Evolutionary conservation across 2,329 filamentous ascomycete species (phyloP).

Genomic region (Ascochyta fabae): DNA sequence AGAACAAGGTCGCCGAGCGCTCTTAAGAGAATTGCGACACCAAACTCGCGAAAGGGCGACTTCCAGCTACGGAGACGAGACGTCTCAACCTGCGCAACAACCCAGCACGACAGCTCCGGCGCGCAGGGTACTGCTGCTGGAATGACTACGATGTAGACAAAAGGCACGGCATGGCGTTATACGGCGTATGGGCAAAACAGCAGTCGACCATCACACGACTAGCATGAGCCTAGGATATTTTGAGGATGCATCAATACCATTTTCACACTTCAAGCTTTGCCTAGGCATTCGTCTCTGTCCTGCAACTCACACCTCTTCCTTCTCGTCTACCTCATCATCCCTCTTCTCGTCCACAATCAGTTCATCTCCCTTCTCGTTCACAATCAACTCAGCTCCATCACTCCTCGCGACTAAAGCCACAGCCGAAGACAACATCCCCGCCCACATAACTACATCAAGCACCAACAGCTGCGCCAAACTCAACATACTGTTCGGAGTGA

Average conservation of each 20-base stretch:
- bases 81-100: neutral
- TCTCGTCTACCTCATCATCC: neutral
- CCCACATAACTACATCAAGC: neutral
- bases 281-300: neutral
- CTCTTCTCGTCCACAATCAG: neutral
- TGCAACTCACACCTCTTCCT: neutral
- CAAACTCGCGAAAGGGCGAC: neutral
- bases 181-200: slow-evolving; percentile 16
- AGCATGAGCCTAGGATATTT: slow-evolving; percentile 9
- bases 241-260: slow-evolving; percentile 16
- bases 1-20: slow-evolving; percentile 38
- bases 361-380: neutral
- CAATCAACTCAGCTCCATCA: neutral
- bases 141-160: slow-evolving; percentile 14
- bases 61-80: neutral
- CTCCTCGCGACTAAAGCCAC: neutral
- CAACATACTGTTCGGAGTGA: neutral
- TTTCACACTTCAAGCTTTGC: slow-evolving; percentile 3
- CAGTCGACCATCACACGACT: slow-evolving; percentile 3
- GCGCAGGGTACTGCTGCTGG: slow-evolving; percentile 2
- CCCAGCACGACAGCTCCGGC: neutral
- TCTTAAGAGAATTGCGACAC: slow-evolving; percentile 2
- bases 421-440: neutral
- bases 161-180: slow-evolving; percentile 20
- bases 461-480: neutral